Evolutionary conservation across 2,329 filamentous ascomycete genomes (phyloP), one percentile per base, ranked within the genome.

Genomic region (Arthrinium phaeospermum): DNA sequence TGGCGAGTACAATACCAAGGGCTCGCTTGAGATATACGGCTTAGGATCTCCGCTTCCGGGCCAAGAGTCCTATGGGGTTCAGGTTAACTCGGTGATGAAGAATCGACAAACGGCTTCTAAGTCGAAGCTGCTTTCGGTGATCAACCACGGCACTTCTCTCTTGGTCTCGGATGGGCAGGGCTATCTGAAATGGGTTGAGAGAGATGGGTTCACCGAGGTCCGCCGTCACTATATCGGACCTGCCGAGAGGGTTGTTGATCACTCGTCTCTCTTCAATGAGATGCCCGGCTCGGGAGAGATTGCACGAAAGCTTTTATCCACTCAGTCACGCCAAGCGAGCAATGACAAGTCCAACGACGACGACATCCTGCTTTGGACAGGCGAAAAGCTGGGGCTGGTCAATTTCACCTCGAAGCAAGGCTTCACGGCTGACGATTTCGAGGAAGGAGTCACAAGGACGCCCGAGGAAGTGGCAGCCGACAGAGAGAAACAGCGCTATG

Each of bases 1-100:
- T 51, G 96, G 95, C 6, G 94, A 96, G 79, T 98, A 98, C 84
- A 97, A 96, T 77, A 94, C 93, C 45, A 95, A 96, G 81, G 96
- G 96, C 0, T 95, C 93, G 0, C 85, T 98, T 1, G 96, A 98
- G 79, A 84, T 98, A n/a, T 98, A 97, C 80, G 91, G 91, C 19
- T 83, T 94, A 0, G 85, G 83, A 34, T 82, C 82, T 77, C 74
- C 79, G 70, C 49, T 80, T 73, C 72, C 77, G 71, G 71, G 75
- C 69, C 51, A 73, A 51, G 37, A 51, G 57, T 67, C 70, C 37
- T 71, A 68, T 74, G 80, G 45, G 78, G 76, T 75, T 74, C 81
- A 83, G 67, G 83, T 85, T 67, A 85, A 86, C 69, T 88, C 87
- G 30, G 83, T 84, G 16, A 90, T 91, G 80, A 91, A 92, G 75